A percentile compares a stretch with the other conserved stretches of the same genome.
Conservation (phyloP, 169 alveolate species). For the Eimeria falciformis region DNA sequence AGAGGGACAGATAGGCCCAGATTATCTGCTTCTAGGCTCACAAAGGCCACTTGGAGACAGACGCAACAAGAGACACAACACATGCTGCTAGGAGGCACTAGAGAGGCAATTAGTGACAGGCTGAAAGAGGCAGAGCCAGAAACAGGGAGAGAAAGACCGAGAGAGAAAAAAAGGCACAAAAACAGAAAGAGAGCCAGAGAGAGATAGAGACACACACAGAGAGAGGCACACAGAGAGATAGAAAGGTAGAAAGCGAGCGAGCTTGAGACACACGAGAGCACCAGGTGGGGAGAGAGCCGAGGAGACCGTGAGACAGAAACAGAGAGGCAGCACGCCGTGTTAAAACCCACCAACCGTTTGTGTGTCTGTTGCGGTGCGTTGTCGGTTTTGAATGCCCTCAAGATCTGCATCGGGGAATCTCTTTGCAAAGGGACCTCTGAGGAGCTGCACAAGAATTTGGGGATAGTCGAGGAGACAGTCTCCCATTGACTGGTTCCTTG, state of each 20-base stretch:
- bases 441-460: conserved; percentile 24
- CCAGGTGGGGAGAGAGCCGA: neutral
- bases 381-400: neutral
- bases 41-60: too few relatives aligned
- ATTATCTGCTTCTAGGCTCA: too few relatives aligned
- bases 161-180: neutral
- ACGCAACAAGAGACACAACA: too few relatives aligned
- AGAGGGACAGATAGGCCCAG: neutral
- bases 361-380: too few relatives aligned
- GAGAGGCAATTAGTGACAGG: too few relatives aligned
- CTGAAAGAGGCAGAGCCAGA: neutral
- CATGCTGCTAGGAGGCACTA: too few relatives aligned
- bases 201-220: neutral
- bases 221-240: neutral
- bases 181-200: neutral
- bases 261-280: neutral
- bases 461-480: conserved; percentile 19
- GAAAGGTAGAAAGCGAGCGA: neutral
- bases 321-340: too few relatives aligned
- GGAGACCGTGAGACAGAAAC: too few relatives aligned
- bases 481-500: neutral
- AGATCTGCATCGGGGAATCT: neutral
- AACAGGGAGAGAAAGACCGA: neutral
- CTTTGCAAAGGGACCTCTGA: conserved; percentile 3
- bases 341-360: too few relatives aligned